Percentiles rank a stretch among this genome's conserved stretches.
Evolutionary conservation across 495 filamentous ascomycete genomes (phyloP).

Genomic region (Aspergillus incahuasiensis): DNA sequence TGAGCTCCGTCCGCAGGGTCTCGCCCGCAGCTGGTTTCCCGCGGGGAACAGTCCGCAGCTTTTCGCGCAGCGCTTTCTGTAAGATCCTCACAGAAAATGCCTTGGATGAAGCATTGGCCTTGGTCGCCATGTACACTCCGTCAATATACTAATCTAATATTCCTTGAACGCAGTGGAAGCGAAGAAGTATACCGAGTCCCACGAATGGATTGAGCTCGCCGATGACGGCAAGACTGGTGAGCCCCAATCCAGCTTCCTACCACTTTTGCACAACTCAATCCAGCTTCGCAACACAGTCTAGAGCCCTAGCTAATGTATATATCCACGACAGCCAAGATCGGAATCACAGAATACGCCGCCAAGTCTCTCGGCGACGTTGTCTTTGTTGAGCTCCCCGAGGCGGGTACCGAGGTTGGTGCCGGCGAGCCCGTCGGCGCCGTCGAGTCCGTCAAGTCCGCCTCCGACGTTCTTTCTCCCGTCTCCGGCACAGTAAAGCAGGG

Average conservation of each 20-base stretch:
- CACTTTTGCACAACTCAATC: not conserved
- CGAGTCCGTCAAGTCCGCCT: conserved; percentile 96
- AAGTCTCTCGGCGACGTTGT: conserved; percentile 91
- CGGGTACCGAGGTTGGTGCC: conserved; percentile 54
- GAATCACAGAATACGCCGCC: conserved; percentile 88
- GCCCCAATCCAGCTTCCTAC: conserved; percentile 8
- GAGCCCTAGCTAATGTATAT: not conserved
- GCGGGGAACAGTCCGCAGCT: conserved; percentile 46
- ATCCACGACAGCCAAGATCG: conserved; percentile 61
- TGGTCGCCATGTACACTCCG: conserved; percentile 2
- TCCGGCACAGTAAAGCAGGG: conserved; percentile 65
- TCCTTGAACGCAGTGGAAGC: conserved; percentile 39
- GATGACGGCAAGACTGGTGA: conserved; percentile 58
- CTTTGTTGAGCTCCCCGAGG: conserved; percentile 84
- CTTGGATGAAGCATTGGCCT: conserved; percentile 4
- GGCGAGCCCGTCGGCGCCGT: conserved; percentile 88
- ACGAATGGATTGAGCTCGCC: conserved; percentile 93
- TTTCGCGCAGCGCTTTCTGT: conserved; percentile 46
- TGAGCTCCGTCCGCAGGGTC: conserved; percentile 30
- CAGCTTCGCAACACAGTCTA: not conserved
- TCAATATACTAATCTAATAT: conserved; percentile 23
- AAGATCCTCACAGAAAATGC: conserved; percentile 20
- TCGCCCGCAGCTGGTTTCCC: conserved; percentile 46
- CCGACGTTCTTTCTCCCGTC: conserved; percentile 89
- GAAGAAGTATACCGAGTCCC: conserved; percentile 93